Conservation (phyloP, 108 stramenopile genomes). For the Mediolabrus comicus region DNA sequence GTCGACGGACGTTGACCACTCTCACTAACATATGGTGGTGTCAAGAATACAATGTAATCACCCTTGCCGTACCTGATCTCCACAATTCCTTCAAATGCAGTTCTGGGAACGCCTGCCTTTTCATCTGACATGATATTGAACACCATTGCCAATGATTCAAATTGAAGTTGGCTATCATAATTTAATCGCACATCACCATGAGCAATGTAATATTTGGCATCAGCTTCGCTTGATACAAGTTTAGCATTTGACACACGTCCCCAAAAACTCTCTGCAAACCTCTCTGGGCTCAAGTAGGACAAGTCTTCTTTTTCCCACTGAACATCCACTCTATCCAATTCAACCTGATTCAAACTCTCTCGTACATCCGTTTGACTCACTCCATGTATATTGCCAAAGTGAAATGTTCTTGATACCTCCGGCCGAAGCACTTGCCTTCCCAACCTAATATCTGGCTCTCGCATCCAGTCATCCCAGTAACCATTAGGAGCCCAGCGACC, state of each 20-base stretch:
- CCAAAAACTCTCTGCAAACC: constrained; percentile 53
- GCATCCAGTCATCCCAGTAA: constrained; percentile 97
- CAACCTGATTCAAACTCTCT: constrained; percentile 46
- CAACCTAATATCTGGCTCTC: constrained; percentile 80
- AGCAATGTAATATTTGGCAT: constrained; percentile 42
- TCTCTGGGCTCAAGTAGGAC: constrained; percentile 50
- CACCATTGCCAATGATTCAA: constrained; percentile 47
- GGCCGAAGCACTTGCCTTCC: constrained; percentile 84
- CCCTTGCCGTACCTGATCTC: constrained; percentile 53
- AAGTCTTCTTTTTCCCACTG: constrained; percentile 69
- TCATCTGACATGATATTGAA: constrained; percentile 84
- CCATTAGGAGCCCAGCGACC: constrained; percentile 62
- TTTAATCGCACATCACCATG: constrained; percentile 49
- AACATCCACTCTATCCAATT: constrained; percentile 58
- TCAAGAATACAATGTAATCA: constrained; percentile 52
- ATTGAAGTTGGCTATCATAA: constrained; percentile 52
- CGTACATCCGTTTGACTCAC: constrained; percentile 62
- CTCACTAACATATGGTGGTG: constrained; percentile 38
- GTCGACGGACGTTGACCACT: constrained; percentile 7
- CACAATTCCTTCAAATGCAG: constrained; percentile 92
- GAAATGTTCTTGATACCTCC: constrained; percentile 84
- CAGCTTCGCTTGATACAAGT: constrained; percentile 32
- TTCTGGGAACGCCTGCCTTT: constrained; percentile 89
- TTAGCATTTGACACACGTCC: constrained; percentile 43
- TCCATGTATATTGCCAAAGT: constrained; percentile 77